A percentile compares a stretch with the other conserved stretches of the same genome.
These are phyloP conservation scores for Croton laevigatus DNA, from an alignment of 441 rosid species.

Conservation along the genomic window DNA sequence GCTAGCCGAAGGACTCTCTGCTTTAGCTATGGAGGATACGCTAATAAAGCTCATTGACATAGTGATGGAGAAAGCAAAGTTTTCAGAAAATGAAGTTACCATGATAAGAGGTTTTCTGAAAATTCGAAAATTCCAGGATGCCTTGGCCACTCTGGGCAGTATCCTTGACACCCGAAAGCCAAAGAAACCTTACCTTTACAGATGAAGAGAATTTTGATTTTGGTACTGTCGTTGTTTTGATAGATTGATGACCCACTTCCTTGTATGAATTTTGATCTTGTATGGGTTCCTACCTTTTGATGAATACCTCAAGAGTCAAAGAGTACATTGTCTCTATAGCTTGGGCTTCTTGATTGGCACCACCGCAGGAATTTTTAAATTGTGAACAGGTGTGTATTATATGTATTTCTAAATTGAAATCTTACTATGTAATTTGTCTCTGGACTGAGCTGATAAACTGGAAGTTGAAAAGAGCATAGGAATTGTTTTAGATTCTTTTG, in stretches of 20 bases:
- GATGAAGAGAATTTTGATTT: slow-evolving; percentile 31
- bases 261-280: not conserved
- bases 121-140: slow-evolving; percentile 72
- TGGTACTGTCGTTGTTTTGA: not conserved
- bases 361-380: not conserved
- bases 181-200: slow-evolving; percentile 34
- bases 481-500: not conserved
- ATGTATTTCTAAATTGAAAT: not conserved
- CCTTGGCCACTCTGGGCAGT: slow-evolving; percentile 64
- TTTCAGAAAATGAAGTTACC: slow-evolving; percentile 54
- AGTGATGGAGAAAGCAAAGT: slow-evolving; percentile 71
- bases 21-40: slow-evolving; percentile 72
- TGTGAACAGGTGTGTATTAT: not conserved
- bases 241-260: not conserved
- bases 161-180: slow-evolving; percentile 47
- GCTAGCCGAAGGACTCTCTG: slow-evolving; percentile 84
- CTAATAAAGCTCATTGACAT: slow-evolving; percentile 53
- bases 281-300: slow-evolving; percentile 2
- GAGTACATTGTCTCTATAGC: not conserved
- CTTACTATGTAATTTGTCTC: not conserved
- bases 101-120: slow-evolving; percentile 72
- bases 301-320: not conserved
- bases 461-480: not conserved
- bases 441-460: not conserved
- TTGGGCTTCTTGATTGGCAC: not conserved